phyloP scores from a whole-genome alignment of 495 filamentous ascomycete genomes.

The Podospora pseudoanserina region DNA sequence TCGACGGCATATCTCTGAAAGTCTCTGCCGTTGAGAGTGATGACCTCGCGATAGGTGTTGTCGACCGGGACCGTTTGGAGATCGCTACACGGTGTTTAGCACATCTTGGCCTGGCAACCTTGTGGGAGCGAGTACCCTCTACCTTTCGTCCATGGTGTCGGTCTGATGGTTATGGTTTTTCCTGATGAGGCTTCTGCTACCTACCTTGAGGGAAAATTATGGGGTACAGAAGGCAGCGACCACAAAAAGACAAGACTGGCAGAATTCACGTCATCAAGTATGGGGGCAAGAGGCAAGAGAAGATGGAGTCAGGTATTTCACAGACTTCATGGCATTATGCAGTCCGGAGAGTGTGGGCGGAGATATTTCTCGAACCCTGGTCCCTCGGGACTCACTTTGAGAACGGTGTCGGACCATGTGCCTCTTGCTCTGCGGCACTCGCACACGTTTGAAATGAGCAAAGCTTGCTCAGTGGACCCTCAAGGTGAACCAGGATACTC shows the following conservation, averaged over 20 bases:
- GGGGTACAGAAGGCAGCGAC: constrained; percentile 5
- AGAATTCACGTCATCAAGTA: constrained; percentile 12
- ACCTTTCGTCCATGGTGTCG: constrained; percentile 31
- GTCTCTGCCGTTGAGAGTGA: constrained; percentile 62
- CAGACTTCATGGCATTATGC: constrained; percentile 25
- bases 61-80: constrained; percentile 50
- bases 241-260: constrained; percentile 4
- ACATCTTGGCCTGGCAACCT: constrained; percentile 4
- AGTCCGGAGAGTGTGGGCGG: constrained; percentile 23
- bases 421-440: constrained; percentile 29
- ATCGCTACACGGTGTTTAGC: constrained; percentile 31
- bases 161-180: background rate
- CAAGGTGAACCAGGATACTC: constrained; percentile 22
- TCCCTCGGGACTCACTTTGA: constrained; percentile 22
- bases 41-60: constrained; percentile 56
- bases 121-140: constrained; percentile 5
- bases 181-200: background rate
- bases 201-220: background rate
- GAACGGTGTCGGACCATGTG: constrained; percentile 23
- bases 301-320: constrained; percentile 24
- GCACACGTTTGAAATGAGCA: constrained; percentile 32
- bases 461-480: constrained; percentile 31
- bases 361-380: constrained; percentile 27
- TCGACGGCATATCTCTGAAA: constrained; percentile 75
- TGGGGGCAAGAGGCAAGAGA: constrained; percentile 5